Base-by-base conservation (phyloP, 768 basidiomycete genomes). In the Steccherinum ochraceum region DNA sequence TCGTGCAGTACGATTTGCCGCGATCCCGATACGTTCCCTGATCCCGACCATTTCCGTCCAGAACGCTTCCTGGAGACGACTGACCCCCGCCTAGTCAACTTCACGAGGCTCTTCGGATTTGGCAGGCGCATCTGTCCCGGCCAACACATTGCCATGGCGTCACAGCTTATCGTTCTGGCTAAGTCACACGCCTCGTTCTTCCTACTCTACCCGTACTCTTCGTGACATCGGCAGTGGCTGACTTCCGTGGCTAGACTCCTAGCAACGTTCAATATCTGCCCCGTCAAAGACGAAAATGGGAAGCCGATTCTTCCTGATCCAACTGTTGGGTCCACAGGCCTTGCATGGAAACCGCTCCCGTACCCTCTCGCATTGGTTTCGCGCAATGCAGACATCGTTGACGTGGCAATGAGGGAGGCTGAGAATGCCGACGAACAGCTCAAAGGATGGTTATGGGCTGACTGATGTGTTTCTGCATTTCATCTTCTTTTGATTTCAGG, bases 11-110 rank as follows among this genome's bases (percentile, higher is more conserved):
- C n/a, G n/a, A n/a, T n/a, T n/a, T n/a, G n/a, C n/a, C n/a, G n/a
- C n/a, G n/a, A n/a, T n/a, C n/a, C n/a, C n/a, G n/a, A n/a, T n/a
- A n/a, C n/a, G n/a, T 55, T 64, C 52, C 51, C 60, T 18, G 50
- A 53, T 30, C 59, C 54, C 5, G 58, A 56, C n/a, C 46, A 25
- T 7, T 63, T 63, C 56, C 45, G 52, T n/a, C 60, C 61, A n/a
- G 60, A 59, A 27, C 58, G 60, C 4, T 59, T 64, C 46, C 52
- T 58, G 4, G 21, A 42, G 12, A 44, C 53, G 40, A 56, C 44
- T 12, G 24, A 56, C 42, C 57, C 51, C 25, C 50, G 41, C 43
- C 42, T 56, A 26, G 39, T 42, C 27, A 51, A 53, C 25, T 56
- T 58, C 40, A 54, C 27, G 2, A 19, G 57, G 1, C 59, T 52